These are phyloP conservation scores for Boeremia lycopersici DNA, from an alignment of 2,329 filamentous ascomycete genomes.

Conservation along the genomic window DNA sequence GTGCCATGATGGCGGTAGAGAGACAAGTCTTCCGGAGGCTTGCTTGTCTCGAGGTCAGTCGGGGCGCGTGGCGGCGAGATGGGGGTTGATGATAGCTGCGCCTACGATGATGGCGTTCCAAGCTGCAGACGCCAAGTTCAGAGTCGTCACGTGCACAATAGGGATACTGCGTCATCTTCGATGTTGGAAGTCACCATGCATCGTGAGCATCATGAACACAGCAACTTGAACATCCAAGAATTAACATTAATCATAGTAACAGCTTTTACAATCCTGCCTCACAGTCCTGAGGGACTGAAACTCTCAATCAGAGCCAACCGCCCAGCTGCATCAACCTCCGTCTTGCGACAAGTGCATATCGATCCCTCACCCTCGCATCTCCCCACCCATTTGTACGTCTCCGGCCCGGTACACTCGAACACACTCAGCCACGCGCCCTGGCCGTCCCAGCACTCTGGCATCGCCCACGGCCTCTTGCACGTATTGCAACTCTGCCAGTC, in stretches of 20 bases:
- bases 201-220: neutral
- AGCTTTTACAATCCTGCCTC: neutral
- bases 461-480: constrained; percentile 20
- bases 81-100: constrained; percentile 32
- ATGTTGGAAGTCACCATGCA: neutral
- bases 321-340: neutral
- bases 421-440: constrained; percentile 21
- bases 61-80: constrained; percentile 28
- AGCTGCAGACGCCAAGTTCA: constrained; percentile 14
- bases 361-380: constrained; percentile 8
- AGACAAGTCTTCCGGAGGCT: constrained; percentile 30
- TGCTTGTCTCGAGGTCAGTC: constrained; percentile 35
- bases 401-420: constrained; percentile 18
- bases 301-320: neutral
- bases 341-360: constrained; percentile 3
- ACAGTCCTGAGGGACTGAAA: neutral
- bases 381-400: constrained; percentile 14
- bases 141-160: too few species aligned
- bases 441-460: constrained; percentile 20
- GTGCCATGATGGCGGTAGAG: constrained; percentile 60
- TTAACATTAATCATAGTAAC: neutral
- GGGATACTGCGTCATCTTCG: constrained; percentile 18
- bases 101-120: constrained; percentile 15
- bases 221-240: neutral
- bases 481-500: constrained; percentile 26